A percentile compares a stretch with the other conserved stretches of the same genome.
phyloP scores from a whole-genome alignment of 176 grass and related monocot species.

The Carex cristatella region DNA sequence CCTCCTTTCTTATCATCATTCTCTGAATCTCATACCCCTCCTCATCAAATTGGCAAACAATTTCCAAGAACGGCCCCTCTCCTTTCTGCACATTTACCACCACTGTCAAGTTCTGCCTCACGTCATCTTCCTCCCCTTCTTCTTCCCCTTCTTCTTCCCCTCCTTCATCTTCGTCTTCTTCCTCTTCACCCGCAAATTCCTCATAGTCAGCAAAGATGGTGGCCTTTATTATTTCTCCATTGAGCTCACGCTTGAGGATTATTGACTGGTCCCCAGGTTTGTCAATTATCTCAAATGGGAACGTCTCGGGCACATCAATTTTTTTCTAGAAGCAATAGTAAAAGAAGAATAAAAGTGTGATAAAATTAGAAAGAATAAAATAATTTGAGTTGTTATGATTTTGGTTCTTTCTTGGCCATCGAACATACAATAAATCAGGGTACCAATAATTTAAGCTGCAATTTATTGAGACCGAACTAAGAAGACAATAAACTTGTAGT shows the following conservation, averaged over 20 bases:
- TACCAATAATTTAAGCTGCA: not conserved
- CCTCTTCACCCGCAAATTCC: constrained; percentile 48
- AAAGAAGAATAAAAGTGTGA: not conserved
- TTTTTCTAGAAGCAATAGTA: constrained; percentile 35
- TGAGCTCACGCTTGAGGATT: constrained; percentile 55
- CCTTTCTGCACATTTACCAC: constrained; percentile 60
- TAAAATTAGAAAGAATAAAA: not conserved
- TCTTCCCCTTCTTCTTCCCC: constrained; percentile 17
- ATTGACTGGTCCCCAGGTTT: constrained; percentile 72
- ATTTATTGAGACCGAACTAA: not conserved
- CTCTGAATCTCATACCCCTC: constrained; percentile 67
- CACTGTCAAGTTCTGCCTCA: constrained; percentile 58
- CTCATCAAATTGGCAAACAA: constrained; percentile 70
- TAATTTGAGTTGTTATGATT: not conserved
- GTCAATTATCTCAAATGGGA: constrained; percentile 82
- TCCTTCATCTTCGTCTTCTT: not conserved
- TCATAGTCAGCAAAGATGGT: constrained; percentile 57
- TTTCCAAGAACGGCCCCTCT: constrained; percentile 57
- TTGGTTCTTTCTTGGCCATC: not conserved
- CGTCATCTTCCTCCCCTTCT: constrained; percentile 26
- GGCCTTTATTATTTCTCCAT: constrained; percentile 63
- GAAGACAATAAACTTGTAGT: not conserved
- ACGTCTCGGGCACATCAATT: constrained; percentile 61
- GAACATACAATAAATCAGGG: not conserved
- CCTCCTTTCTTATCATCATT: constrained; percentile 46